Base-by-base conservation (phyloP, 208 protist species). In the Naegleria gruberi region DNA sequence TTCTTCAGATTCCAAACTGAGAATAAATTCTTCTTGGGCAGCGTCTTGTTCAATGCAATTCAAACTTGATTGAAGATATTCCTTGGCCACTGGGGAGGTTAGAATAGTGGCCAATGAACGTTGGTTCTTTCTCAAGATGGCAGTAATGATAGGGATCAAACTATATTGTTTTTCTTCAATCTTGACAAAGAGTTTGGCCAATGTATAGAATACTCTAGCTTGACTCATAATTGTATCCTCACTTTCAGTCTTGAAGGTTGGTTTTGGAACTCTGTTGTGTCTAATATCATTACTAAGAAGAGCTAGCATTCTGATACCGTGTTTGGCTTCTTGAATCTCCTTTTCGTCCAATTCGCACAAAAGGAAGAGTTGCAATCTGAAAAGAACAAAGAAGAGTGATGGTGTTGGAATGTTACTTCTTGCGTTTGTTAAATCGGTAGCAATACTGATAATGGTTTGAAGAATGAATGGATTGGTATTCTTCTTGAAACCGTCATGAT, bases 371-470 rank as follows among this genome's bases (percentile, higher is more conserved):
- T 88, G 84, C 0, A 88, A 43, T 65, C 45, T 47, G 10, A 65
- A 88, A 3, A 88, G 26, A 4, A 65, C 46, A 15, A 43, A 65
- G 30, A 88, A 88, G 3, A 65, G 26, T 15, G 84, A 46, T 40
- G 26, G 43, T 17, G 10, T 47, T 65, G 84, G 84, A 26, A 84
- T 44, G 17, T 42, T 44, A 30, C 19, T 42, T 17, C 42, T 88
- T 6, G 26, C 42, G 26, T 8, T 42, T 1, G 83, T 87, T 1
- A 87, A 41, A 87, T 87, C 83, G 30, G 8, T 51, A 44, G 83
- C 83, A 45, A 87, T 37, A 40, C 55, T 87, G 6, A 87, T 47
- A 23, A 87, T 87, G 41, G 83, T 87, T 87, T 87, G 83, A 43
- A 82, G 12, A 82, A 82, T 82, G 37, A 42, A 43, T 12, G 30